A percentile compares a stretch with the other conserved stretches of the same genome.
phyloP scores from a whole-genome alignment of 176 grass and related monocot genomes.

The Musa acuminata region DNA sequence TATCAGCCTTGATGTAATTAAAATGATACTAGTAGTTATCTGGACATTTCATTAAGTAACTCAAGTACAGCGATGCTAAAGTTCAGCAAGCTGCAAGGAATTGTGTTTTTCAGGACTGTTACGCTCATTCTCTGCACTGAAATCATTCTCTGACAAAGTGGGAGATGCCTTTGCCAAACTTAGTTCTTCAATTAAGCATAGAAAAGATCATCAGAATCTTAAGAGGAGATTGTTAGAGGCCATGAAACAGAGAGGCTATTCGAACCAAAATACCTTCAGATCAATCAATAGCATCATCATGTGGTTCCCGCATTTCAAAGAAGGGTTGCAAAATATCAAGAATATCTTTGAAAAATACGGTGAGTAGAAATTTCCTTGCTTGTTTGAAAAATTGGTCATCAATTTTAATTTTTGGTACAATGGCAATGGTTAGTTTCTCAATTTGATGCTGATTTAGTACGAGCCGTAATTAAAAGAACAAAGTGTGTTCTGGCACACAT shows the following conservation, averaged over 20 bases:
- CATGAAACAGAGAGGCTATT: slow-evolving; percentile 35
- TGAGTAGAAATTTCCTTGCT: slow-evolving; percentile 8
- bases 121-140: not conserved
- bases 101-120: not conserved
- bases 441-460: too few relatives aligned
- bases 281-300: slow-evolving; percentile 79
- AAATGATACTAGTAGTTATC: too few relatives aligned
- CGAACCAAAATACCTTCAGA: slow-evolving; percentile 32
- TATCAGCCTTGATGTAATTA: too few relatives aligned
- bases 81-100: too few relatives aligned
- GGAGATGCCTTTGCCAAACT: not conserved
- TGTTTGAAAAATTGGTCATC: too few relatives aligned
- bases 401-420: too few relatives aligned
- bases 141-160: not conserved
- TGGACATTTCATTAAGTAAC: too few relatives aligned
- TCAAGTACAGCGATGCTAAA: too few relatives aligned
- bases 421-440: too few relatives aligned
- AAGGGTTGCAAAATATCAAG: slow-evolving; percentile 41
- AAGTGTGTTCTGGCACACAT: not conserved
- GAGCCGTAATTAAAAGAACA: too few relatives aligned
- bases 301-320: slow-evolving; percentile 64
- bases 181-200: slow-evolving; percentile 17
- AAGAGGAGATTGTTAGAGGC: slow-evolving; percentile 50
- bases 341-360: slow-evolving; percentile 58
- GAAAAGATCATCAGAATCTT: slow-evolving; percentile 33